These are phyloP conservation scores for Suillus alpinus DNA, from an alignment of 768 basidiomycete genomes.

Conservation along the genomic window DNA sequence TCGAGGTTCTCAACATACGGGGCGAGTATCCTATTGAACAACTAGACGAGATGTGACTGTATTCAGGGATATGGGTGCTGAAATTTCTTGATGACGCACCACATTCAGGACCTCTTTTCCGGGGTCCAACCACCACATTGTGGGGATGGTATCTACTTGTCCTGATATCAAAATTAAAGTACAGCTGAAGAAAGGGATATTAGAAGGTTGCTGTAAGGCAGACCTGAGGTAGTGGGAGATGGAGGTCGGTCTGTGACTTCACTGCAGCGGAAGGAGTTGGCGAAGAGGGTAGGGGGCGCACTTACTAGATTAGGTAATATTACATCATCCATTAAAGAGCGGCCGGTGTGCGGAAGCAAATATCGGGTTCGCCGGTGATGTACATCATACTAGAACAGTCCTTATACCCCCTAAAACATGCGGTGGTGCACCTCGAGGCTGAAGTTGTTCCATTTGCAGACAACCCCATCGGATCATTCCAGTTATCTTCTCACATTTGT, in stretches of 20 bases:
- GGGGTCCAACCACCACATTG: slow-evolving; percentile 87
- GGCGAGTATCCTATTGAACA: slow-evolving; percentile 89
- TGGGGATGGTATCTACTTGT: slow-evolving; percentile 15
- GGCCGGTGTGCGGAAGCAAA: background rate
- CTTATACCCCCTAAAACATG: background rate
- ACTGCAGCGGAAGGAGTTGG: background rate
- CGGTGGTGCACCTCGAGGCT: background rate
- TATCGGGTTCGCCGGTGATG: background rate
- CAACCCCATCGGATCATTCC: background rate
- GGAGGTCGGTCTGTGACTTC: background rate
- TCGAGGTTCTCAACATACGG: slow-evolving; percentile 97
- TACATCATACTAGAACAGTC: too few relatives aligned
- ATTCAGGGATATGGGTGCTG: background rate
- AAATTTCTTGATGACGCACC: slow-evolving; percentile 40
- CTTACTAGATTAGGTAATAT: background rate
- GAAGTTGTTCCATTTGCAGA: background rate
- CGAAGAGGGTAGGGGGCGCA: background rate
- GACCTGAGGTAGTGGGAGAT: background rate
- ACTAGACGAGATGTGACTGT: slow-evolving; percentile 30
- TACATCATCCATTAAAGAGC: background rate
- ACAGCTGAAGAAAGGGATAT: background rate
- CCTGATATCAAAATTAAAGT: background rate
- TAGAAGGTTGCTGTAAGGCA: background rate
- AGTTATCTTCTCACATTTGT: background rate
- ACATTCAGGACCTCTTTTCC: slow-evolving; percentile 82